Percentiles rank a stretch among this genome's conserved stretches.
Evolutionary conservation across 2,329 filamentous ascomycete species (phyloP).

Genomic region (Hirsutella minnesotensis): DNA sequence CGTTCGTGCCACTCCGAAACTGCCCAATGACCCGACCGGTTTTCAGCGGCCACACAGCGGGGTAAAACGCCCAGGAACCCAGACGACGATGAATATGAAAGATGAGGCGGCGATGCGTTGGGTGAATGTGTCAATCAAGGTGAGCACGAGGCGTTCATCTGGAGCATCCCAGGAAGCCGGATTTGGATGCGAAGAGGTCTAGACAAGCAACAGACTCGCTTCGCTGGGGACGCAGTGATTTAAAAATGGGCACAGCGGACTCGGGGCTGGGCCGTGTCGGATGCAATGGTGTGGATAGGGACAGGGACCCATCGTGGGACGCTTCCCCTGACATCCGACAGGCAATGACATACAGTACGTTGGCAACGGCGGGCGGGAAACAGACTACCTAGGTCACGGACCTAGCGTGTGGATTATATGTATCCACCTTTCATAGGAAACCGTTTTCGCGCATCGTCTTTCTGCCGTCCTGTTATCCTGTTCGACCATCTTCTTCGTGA

Average conservation of each 20-base stretch:
- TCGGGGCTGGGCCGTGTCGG: background rate
- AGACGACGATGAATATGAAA: background rate
- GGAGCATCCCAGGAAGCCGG: too few species aligned
- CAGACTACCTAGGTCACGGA: background rate
- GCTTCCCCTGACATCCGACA: background rate
- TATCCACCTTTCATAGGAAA: too few species aligned
- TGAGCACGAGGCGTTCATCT: too few species aligned
- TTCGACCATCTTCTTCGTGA: too few species aligned
- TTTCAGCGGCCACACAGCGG: too few species aligned
- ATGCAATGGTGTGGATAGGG: background rate
- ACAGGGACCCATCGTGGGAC: background rate
- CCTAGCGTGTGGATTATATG: background rate
- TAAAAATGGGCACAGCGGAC: background rate
- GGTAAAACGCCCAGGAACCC: too few species aligned
- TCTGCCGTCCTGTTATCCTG: too few species aligned
- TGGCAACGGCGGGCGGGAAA: background rate
- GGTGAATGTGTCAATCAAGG: background rate
- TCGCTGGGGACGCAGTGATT: background rate
- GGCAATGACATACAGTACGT: background rate
- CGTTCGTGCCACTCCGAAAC: too few species aligned
- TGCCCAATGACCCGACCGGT: too few species aligned
- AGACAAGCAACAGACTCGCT: too few species aligned
- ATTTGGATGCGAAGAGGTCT: too few species aligned
- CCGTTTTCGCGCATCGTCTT: too few species aligned
- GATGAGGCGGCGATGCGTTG: background rate